Conservation (phyloP, 495 filamentous ascomycete species). For the Xylaria venustula region DNA sequence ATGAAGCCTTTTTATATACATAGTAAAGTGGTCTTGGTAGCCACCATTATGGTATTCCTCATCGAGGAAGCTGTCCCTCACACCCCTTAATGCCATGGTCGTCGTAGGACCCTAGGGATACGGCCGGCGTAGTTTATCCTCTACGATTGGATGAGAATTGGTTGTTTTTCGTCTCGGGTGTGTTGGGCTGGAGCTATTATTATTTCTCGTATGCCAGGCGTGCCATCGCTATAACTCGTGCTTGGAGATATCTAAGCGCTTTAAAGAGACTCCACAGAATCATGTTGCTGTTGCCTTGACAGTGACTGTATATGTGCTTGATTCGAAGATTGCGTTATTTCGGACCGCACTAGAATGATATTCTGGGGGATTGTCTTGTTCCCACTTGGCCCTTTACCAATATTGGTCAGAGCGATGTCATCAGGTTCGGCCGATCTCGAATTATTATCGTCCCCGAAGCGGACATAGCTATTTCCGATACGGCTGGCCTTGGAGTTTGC, state of each 20-base stretch:
- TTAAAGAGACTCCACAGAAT: conserved; percentile 3
- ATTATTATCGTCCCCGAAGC: conserved; percentile 15
- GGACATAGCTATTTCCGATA: conserved; percentile 19
- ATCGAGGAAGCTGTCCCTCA: background rate
- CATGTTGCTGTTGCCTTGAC: background rate
- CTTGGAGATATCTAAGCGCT: background rate
- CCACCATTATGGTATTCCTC: background rate
- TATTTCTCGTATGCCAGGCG: background rate
- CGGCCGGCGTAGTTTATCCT: background rate
- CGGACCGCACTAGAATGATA: conserved; percentile 20
- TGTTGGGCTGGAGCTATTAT: background rate
- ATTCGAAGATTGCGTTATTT: conserved; percentile 16
- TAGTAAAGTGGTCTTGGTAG: background rate
- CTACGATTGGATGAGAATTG: background rate
- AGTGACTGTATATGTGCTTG: background rate
- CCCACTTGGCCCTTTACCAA: conserved; percentile 11
- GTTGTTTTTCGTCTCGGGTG: background rate
- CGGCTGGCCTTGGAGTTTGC: conserved; percentile 13
- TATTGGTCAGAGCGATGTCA: conserved; percentile 19
- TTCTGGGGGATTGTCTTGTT: conserved; percentile 17
- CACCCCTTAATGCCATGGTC: background rate
- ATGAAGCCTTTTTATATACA: conserved; percentile 6
- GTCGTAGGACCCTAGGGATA: background rate
- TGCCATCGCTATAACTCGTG: background rate
- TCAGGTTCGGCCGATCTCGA: conserved; percentile 10